Base-by-base conservation (phyloP, 2,329 filamentous ascomycete species). In the Aspergillus sp. region DNA sequence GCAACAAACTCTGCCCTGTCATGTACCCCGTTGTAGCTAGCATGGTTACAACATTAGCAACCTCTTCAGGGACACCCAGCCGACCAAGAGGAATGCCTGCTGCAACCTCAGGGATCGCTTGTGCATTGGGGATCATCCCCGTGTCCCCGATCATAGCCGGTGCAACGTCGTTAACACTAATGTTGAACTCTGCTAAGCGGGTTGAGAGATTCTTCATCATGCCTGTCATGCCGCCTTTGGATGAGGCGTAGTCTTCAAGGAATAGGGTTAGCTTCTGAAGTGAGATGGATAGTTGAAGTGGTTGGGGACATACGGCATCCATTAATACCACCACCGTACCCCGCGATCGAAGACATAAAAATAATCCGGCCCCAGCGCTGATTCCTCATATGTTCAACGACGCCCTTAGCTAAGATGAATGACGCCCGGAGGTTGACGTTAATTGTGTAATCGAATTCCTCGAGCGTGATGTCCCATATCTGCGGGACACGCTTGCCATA, bases 111-210 rank as follows among this genome's bases (percentile, higher is more conserved):
- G 84, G 80, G 52, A 82, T 83, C 19, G 81, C 80, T 60, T 83
- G 79, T 41, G 81, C 81, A 59, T 84, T 79, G 2, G 84, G 83
- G 43, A 88, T 84, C 84, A 88, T 84, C 1, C 83, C 83, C 3
- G 83, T 86, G 21, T 83, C 81, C 4, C 84, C 85, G 62, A 89
- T 88, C 84, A 89, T 88, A 3, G 86, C 86, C 0, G 86, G 86
- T 3, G 85, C 84, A n/a, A 89, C 84, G 61, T 88, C 85, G 58
- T 89, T 88, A 56, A 88, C 84, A 14, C 85, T 86, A 63, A 89
- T 86, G 33, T 85, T 85, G 63, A 79, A 80, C 55, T 80, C 78
- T 2, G 84, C 86, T 21, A 88, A 78, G 46, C 84, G 83, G 1
- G 77, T 80, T 1, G 85, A 80, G 31, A 89, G 75, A 61, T 87